Evolutionary conservation across 1,284 basidiomycete species (phyloP), one percentile per base, ranked within the genome.

Genomic region (Vanrija sp.): DNA sequence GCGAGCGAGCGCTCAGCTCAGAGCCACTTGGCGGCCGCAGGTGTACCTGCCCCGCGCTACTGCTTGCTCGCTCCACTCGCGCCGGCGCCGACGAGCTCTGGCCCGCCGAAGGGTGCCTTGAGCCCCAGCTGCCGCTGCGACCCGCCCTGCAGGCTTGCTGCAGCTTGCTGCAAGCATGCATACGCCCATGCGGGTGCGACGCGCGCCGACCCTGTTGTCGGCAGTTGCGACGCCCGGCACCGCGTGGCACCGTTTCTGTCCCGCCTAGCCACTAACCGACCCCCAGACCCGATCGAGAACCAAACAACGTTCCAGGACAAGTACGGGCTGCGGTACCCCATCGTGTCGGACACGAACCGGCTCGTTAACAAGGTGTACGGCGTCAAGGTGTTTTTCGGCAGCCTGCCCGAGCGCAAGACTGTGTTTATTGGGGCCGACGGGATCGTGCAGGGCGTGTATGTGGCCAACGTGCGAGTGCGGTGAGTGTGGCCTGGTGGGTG

Each of bases 341-440:
- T 90, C 18, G 71, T 90, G 60, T 88, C 85, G 60, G 88, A 90
- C 63, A 66, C 73, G 18, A 79, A 83, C 18, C 84, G 84, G 25
- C 78, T 80, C 52, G 84, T 80, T 12, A 78, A 84, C 55, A 83
- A 83, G 64, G 78, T 81, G 3, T 90, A 86, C 65, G 72, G 78
- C 8, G 80, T 88, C 25, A 82, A 81, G 8, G 84, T 81, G 63
- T 82, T 89, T 54, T 69, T 88, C 24, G 88, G 88, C 14, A 15
- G 43, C 15, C 37, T 36, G 12, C 22, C 50, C 58, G 84, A 85
- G 5, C 81, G 88, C 20, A 80, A 83, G 22, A 90, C 88, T 0
- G 85, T 88, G 68, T 78, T 89, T 63, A 83, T 90, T 52, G 86
- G 88, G 68, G 78, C 75, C 49, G 79, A 85, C 50, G 87, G 88